A percentile compares a stretch with the other conserved stretches of the same genome.
Conservation (phyloP, 768 basidiomycete species). For the Nidularia sp. region DNA sequence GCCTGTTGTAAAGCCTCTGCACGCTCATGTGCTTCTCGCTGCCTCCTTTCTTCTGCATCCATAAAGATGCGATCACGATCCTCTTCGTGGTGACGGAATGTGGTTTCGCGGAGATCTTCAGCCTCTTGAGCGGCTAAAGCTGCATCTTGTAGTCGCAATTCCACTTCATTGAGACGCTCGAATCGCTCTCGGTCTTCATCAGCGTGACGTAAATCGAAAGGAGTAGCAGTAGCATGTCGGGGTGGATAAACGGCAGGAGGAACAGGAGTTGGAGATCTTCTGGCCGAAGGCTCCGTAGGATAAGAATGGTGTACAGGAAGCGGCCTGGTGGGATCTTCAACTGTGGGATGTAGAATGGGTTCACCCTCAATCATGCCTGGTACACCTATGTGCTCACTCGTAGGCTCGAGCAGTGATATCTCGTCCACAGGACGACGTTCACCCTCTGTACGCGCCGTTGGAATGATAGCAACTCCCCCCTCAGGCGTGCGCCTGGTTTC, state of each 20-base stretch:
- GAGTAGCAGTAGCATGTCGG: slow-evolving; percentile 28
- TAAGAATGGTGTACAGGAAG: slow-evolving; percentile 4
- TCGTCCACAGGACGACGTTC: neutral
- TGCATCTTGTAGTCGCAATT: slow-evolving; percentile 43
- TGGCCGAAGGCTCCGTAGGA: neutral
- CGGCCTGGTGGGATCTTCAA: slow-evolving; percentile 1
- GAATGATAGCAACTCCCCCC: slow-evolving; percentile 4
- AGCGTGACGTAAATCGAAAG: slow-evolving; percentile 33
- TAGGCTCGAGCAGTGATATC: neutral
- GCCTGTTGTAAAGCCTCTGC: slow-evolving; percentile 42
- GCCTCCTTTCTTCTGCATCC: slow-evolving; percentile 55
- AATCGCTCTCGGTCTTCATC: slow-evolving; percentile 49
- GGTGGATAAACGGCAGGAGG: slow-evolving; percentile 11
- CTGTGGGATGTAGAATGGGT: neutral
- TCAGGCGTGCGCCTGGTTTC: slow-evolving; percentile 4
- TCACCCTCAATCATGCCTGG: neutral
- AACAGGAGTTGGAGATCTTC: slow-evolving; percentile 3
- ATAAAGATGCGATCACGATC: slow-evolving; percentile 58
- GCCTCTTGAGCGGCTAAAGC: slow-evolving; percentile 48
- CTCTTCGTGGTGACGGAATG: slow-evolving; percentile 64
- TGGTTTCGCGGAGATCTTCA: slow-evolving; percentile 60
- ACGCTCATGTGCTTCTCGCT: slow-evolving; percentile 48
- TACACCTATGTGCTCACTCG: neutral
- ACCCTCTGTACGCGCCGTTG: slow-evolving; percentile 1
- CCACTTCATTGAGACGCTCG: slow-evolving; percentile 54